Evolutionary conservation across 371 early-diverging fungal species (phyloP).

Genomic region (Mucor circinelloides): DNA sequence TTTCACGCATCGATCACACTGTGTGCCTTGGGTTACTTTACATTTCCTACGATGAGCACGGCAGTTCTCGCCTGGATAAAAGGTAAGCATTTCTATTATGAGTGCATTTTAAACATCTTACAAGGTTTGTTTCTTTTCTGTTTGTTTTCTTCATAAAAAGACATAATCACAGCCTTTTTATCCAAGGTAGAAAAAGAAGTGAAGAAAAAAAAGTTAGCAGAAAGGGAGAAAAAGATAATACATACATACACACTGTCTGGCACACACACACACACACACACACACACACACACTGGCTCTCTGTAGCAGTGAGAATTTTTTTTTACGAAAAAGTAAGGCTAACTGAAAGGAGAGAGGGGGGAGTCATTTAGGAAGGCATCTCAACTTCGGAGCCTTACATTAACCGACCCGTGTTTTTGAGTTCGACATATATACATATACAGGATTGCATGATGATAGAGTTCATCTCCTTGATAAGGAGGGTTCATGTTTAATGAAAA

Average conservation of each 20-base stretch:
- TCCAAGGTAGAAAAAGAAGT: conserved; percentile 1
- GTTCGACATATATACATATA: no score
- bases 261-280: background rate
- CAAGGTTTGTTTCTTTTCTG: conserved; percentile 48
- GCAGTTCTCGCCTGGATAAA: conserved; percentile 45
- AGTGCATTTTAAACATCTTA: conserved; percentile 14
- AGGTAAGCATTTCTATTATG: background rate
- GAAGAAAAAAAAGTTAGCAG: background rate
- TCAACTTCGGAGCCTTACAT: background rate
- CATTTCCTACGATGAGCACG: conserved; percentile 53
- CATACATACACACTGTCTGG: background rate
- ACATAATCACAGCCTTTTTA: conserved; percentile 6
- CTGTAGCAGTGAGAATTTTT: no score
- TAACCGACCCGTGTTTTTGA: background rate
- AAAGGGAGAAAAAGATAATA: no score
- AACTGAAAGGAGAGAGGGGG: no score
- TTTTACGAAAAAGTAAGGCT: no score
- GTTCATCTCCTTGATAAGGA: no score
- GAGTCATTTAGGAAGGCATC: background rate
- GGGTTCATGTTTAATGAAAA: no score
- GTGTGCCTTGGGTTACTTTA: conserved; percentile 30
- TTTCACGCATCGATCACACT: conserved; percentile 46
- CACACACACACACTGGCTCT: no score
- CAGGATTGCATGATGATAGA: no score
- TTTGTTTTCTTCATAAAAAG: conserved; percentile 19